A percentile compares a stretch with the other conserved stretches of the same genome.
These are phyloP conservation scores for Alternaria alternata DNA, from an alignment of 2,329 filamentous ascomycete genomes.

Conservation along the genomic window DNA sequence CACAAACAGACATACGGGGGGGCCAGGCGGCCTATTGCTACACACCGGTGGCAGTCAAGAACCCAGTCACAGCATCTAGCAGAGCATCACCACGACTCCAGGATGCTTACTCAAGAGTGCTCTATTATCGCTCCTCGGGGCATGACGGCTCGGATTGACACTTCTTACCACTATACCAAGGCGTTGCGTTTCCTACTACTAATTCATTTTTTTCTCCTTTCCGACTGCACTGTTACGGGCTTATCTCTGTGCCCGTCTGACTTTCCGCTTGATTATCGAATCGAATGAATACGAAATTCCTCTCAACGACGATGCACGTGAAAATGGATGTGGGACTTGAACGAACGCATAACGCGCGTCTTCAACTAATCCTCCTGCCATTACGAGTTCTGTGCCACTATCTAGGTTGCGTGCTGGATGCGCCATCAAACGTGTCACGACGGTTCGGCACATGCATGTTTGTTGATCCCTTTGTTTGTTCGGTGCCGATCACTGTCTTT, in stretches of 20 bases:
- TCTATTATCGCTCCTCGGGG: not conserved
- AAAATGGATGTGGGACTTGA: not conserved
- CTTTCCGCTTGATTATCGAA: not conserved
- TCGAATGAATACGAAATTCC: not conserved
- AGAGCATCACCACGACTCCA: not conserved
- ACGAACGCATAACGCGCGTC: not conserved
- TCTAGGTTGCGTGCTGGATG: not conserved
- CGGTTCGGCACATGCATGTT: not conserved
- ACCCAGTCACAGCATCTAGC: not conserved
- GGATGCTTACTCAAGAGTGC: not conserved
- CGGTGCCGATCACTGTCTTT: not conserved
- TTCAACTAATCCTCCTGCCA: not conserved
- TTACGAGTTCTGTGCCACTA: not conserved
- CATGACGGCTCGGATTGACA: not conserved
- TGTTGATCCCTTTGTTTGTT: not conserved
- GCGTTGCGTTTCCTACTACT: conserved; percentile 6
- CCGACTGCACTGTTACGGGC: not conserved
- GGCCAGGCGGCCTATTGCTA: not conserved
- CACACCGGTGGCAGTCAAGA: not conserved
- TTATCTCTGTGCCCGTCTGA: not conserved
- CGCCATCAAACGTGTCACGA: not conserved
- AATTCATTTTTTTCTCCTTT: not conserved
- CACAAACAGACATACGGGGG: not conserved
- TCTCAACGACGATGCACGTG: not conserved
- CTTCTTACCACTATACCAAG: conserved; percentile 5